Evolutionary conservation across 805 yeast genomes (phyloP), one percentile per base, ranked within the genome.

Genomic region (Pichia kluyveri): DNA sequence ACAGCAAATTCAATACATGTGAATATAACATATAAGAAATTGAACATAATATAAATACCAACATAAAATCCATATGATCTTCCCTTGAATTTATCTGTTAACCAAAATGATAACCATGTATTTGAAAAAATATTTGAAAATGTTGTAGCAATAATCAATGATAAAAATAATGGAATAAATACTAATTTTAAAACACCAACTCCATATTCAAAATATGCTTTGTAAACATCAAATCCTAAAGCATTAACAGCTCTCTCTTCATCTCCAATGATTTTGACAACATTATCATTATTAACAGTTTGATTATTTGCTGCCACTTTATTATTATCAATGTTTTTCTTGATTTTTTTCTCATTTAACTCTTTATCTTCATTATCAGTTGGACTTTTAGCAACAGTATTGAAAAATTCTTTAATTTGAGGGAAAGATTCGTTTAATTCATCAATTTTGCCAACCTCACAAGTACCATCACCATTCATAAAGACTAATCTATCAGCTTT

Each of bases 31-130:
- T 69, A 37, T 77, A 63, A 40, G 79, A 56, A 4, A 82, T 57
- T 0, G 83, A 82, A 70, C 74, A 82, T 70, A 41, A 84, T 82
- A 56, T 82, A 83, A 42, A 86, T 56, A 1, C 93, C 95, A 61
- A 83, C 83, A 67, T 87, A 86, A 56, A 80, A 79, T 0, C 79
- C 75, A 46, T 72, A 68, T 8, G 74, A 48, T 47, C 68, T 66
- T 26, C 62, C 60, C 6, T 62, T 51, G 58, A 83, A 86, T 59
- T 75, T 78, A 44, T 69, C 51, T 18, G 70, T 72, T 5, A 82
- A 71, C 96, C 96, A 88, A 64, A 83, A 88, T 1, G 95, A 82
- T 50, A 89, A 70, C 95, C 95, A 86, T 18, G 83, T 80, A 60
- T 81, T 83, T 41, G 83, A 73, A 58, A 83, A 80, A 42, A 82